Base-by-base conservation (phyloP, 2,329 filamentous ascomycete species). In the Trichoderma pleuroti region DNA sequence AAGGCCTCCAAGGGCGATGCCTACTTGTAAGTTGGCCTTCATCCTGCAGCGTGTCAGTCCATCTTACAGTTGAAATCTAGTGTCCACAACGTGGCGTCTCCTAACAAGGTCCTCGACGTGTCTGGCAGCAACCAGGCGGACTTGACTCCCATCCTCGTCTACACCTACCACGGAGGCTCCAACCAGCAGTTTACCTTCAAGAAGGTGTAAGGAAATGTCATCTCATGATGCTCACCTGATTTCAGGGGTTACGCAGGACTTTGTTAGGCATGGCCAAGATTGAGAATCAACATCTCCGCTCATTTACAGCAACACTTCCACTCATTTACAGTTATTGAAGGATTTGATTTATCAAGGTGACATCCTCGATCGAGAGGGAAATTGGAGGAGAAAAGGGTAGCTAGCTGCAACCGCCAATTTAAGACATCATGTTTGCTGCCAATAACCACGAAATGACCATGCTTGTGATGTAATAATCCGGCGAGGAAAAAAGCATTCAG, bases 181-280 rank as follows among this genome's bases (percentile, higher is more conserved):
- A 69, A 69, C 66, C 56, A 69, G 42, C 56, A 62, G n/a, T 69
- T 60, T 52, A 54, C 42, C 56, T 69, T 69, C n/a, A 28, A 9
- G 4, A 16, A 36, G n/a, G 30, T 61, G 30, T 56, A 49, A 42
- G 34, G 3, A 14, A 7, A 21, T 28, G 5, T 7, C 10, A 64
- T 10, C 28, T 34, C 28, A 21, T 34, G 6, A 14, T 14, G 30
- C 18, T 30, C 16, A 6, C 14, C 30, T 18, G 26, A 11, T 12
- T n/a, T n/a, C 16, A 34, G 30, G 28, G 28, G 46, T 24, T 52
- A 2, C 5, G n/a, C 1, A 14, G 46, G 46, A 2, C n/a, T 52
- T 52, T 18, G 18, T 32, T 34, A 1, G 56, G 56, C 56, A 21
- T 14, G 9, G 10, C 7, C 5, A 11, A 59, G 18, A 21, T 59